Conservation (phyloP, 345 rosid genomes). For the Populus euphratica region DNA sequence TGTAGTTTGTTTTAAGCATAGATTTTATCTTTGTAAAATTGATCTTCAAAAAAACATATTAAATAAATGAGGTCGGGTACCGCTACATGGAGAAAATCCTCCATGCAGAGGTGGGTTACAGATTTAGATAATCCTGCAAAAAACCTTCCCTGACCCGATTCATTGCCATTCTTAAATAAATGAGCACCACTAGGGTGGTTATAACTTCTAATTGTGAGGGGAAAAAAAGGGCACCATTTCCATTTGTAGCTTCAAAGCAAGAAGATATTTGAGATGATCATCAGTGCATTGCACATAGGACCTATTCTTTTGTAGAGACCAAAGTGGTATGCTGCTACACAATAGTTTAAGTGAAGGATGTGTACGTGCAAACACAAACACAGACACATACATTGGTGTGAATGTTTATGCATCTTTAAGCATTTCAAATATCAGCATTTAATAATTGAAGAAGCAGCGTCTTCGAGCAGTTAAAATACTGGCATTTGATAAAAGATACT, state of each 20-base stretch:
- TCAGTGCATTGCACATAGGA: not conserved
- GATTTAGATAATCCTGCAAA: too few species aligned
- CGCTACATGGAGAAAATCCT: too few species aligned
- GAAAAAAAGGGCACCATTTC: not conserved
- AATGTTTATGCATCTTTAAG: not conserved
- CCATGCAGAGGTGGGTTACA: too few species aligned
- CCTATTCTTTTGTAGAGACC: not conserved
- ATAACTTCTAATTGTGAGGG: too few species aligned
- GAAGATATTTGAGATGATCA: not conserved
- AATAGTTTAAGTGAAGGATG: not conserved
- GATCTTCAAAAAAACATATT: too few species aligned
- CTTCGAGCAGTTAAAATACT: not conserved
- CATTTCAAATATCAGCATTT: not conserved
- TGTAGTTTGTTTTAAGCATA: too few species aligned
- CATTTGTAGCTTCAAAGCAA: not conserved
- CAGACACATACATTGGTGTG: not conserved
- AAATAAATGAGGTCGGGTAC: too few species aligned
- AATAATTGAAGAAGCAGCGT: not conserved
- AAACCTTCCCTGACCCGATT: too few species aligned
- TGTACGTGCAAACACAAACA: not conserved
- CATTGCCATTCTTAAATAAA: too few species aligned
- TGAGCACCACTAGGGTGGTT: not conserved
- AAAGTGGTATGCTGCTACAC: not conserved
- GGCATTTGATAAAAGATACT: not conserved
- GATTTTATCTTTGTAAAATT: too few species aligned